phyloP scores from a whole-genome alignment of 208 protist species.

The Willaertia magna region DNA sequence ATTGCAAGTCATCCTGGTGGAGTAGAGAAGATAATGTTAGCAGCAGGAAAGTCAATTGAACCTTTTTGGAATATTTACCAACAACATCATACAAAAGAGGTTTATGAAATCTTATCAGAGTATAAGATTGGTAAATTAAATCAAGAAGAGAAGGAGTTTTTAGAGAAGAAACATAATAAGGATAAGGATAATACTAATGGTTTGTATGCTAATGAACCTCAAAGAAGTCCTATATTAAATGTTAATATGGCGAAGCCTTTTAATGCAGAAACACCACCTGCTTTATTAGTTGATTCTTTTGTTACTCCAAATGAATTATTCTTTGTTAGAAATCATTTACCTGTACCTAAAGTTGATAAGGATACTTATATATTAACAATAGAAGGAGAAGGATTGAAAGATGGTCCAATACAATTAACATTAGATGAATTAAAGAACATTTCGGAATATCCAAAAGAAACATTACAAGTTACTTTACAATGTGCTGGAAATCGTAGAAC shows the following conservation, averaged over 20 bases:
- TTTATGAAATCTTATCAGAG: constrained; percentile 17
- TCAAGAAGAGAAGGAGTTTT: neutral
- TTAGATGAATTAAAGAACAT: constrained; percentile 42
- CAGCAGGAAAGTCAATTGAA: constrained; percentile 47
- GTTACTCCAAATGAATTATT: constrained; percentile 57
- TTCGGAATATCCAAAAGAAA: constrained; percentile 29
- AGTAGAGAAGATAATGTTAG: constrained; percentile 41
- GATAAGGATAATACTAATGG: neutral
- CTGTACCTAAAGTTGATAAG: constrained; percentile 43
- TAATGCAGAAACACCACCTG: constrained; percentile 44
- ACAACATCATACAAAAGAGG: constrained; percentile 19
- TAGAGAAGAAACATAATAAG: neutral
- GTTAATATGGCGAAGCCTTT: constrained; percentile 43
- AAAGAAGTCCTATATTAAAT: constrained; percentile 5
- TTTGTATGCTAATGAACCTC: constrained; percentile 21
- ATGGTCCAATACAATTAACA: constrained; percentile 28
- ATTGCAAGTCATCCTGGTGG: constrained; percentile 54
- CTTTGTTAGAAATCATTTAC: constrained; percentile 60
- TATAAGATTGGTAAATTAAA: constrained; percentile 22
- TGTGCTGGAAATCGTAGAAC: constrained; percentile 57
- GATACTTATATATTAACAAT: constrained; percentile 38
- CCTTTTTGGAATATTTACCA: constrained; percentile 53
- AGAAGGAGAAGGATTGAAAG: constrained; percentile 20
- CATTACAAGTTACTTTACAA: constrained; percentile 40
- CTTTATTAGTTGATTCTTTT: constrained; percentile 32